Conservation (phyloP, 768 basidiomycete genomes). For the Inosperma sp. region DNA sequence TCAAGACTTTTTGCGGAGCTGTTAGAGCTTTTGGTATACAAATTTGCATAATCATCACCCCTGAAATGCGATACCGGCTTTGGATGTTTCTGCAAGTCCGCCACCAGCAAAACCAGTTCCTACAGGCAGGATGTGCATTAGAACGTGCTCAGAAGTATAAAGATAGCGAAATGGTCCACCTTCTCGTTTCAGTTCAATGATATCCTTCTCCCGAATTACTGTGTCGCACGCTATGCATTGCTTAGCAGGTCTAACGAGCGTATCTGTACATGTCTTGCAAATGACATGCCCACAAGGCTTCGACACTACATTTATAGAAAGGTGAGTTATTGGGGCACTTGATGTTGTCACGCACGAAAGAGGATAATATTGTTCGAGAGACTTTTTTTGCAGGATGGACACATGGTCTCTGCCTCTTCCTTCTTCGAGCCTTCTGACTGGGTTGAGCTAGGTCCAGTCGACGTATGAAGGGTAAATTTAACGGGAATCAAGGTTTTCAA, state of each 20-base stretch:
- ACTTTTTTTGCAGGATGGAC: conserved; percentile 82
- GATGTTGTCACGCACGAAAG: conserved; percentile 58
- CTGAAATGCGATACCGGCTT: conserved; percentile 80
- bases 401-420: conserved; percentile 66
- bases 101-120: conserved; percentile 94
- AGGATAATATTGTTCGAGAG: conserved; percentile 74
- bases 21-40: too few species aligned
- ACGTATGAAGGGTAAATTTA: conserved; percentile 60
- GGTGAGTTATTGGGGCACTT: too few species aligned
- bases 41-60: conserved; percentile 48
- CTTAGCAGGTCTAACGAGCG: conserved; percentile 69
- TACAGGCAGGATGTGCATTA: conserved; percentile 22
- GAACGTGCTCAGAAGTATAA: neutral
- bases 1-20: too few species aligned
- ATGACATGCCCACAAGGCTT: conserved; percentile 88
- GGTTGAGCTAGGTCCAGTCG: conserved; percentile 34
- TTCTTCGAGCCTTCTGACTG: conserved; percentile 36
- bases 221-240: conserved; percentile 88
- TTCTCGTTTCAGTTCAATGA: conserved; percentile 84
- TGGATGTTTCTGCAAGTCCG: conserved; percentile 86
- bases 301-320: conserved; percentile 1
- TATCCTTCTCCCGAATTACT: conserved; percentile 58
- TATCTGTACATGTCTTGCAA: conserved; percentile 88
- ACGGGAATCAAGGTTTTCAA: conserved; percentile 81
- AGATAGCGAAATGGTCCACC: conserved; percentile 41